Evolutionary conservation across 371 early-diverging fungal genomes (phyloP), one percentile per base, ranked within the genome.

Genomic region (Rhizopus arrhizus): DNA sequence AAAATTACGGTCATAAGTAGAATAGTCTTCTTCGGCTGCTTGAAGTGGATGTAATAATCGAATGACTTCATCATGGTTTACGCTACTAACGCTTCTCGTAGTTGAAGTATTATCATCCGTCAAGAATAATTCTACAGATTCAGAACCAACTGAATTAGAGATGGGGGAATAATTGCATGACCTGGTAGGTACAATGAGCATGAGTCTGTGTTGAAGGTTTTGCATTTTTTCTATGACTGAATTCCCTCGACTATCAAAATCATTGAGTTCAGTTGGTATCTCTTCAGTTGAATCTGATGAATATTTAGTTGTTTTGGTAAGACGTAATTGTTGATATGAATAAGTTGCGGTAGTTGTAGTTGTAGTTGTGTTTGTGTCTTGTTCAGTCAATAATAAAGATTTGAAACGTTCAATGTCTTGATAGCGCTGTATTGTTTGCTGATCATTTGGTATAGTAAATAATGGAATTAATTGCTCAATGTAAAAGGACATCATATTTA

Each of bases 11-110:
- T 74, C 74, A 48, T 74, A 79, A 9, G 64, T 53, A 3, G 62
- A 16, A 38, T 74, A 56, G 45, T 79, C 77, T 47, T 79, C 77
- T 29, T 72, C 66, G 11, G 70, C 75, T 12, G 75, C 73, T 49
- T 73, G 72, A 5, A 78, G 53, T 6, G 79, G 79, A 59, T 79
- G 79, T 7, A 79, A 41, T 11, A 67, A 41, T 3, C 63, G 58
- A 1, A 68, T 35, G 11, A 54, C 28, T 7, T 52, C 59, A 33
- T 70, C 56, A 13, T 54, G 54, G 41, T 36, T 33, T 13, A 56
- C 31, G 13, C 63, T 62, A 32, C 50, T 32, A 40, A 52, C 47
- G 10, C 58, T 58, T 13, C 54, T 40, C 2, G n/a, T 13, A 7
- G 53, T 53, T 33, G 61, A 56, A 4, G 54, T 62, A n/a, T 63